These are phyloP conservation scores for Dothistroma pini DNA, from an alignment of 2,329 filamentous ascomycete genomes.

Conservation along the genomic window DNA sequence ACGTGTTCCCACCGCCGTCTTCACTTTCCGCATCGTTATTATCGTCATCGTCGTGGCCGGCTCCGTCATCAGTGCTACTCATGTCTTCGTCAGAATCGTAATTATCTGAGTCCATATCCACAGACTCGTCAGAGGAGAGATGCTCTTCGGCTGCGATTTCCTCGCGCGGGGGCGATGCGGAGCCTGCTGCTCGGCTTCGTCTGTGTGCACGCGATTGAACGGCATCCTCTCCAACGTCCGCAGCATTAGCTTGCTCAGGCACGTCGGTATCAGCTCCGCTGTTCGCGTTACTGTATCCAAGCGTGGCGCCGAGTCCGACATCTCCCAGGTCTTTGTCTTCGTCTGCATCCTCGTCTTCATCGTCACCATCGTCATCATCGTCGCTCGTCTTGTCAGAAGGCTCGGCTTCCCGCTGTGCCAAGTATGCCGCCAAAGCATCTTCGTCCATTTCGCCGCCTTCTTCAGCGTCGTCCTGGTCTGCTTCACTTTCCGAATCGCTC, in stretches of 20 bases:
- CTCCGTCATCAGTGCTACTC: conserved; percentile 36
- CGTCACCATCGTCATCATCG: conserved; percentile 14
- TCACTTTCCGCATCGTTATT: conserved; percentile 26
- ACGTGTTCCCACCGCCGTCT: conserved; percentile 24
- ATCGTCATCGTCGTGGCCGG: conserved; percentile 28
- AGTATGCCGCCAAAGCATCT: conserved; percentile 31
- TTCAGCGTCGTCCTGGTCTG: conserved; percentile 45
- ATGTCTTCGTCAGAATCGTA: conserved; percentile 38
- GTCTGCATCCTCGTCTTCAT: conserved; percentile 9
- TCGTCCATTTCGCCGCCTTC: conserved; percentile 57
- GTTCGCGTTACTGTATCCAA: conserved; percentile 1
- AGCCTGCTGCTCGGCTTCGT: conserved; percentile 3
- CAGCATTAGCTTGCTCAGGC: not conserved
- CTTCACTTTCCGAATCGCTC: conserved; percentile 35
- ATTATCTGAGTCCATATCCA: conserved; percentile 35
- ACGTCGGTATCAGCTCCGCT: not conserved
- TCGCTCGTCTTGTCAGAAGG: conserved; percentile 29
- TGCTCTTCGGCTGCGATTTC: conserved; percentile 12
- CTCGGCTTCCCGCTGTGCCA: conserved; percentile 28
- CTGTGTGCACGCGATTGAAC: conserved; percentile 1
- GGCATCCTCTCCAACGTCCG: conserved; percentile 4
- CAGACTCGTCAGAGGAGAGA: conserved; percentile 37
- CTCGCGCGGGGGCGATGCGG: not conserved
- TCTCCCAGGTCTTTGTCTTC: conserved; percentile 11
- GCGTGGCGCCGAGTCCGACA: conserved; percentile 4